These are phyloP conservation scores for Coemansia sp. DNA, from an alignment of 192 early-diverging fungal genomes.

Conservation along the genomic window DNA sequence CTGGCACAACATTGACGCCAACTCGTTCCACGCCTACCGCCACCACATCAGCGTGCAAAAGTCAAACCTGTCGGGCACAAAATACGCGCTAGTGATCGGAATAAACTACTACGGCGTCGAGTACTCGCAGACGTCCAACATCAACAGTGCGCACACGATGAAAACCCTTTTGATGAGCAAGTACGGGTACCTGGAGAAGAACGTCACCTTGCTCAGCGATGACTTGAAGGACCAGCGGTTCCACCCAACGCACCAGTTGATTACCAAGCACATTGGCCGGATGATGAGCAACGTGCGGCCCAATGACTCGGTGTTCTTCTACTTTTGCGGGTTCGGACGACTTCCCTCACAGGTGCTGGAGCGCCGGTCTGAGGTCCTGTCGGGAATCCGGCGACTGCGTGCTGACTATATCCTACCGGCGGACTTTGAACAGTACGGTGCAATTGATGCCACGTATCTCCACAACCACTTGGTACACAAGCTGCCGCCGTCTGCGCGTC, in stretches of 20 bases:
- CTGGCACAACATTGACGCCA: constrained; percentile 33
- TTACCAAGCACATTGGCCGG: constrained; percentile 67
- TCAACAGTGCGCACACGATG: constrained; percentile 61
- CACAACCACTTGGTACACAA: constrained; percentile 63
- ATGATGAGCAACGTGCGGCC: constrained; percentile 68
- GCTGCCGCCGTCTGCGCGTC: constrained; percentile 69
- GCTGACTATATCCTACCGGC: constrained; percentile 75
- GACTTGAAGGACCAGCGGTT: constrained; percentile 57
- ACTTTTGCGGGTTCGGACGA: constrained; percentile 76
- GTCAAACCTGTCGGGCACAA: constrained; percentile 41
- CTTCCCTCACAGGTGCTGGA: constrained; percentile 42
- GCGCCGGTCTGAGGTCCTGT: constrained; percentile 28
- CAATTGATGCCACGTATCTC: constrained; percentile 71
- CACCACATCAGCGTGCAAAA: constrained; percentile 40
- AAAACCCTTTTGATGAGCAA: constrained; percentile 59
- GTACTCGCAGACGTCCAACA: constrained; percentile 60
- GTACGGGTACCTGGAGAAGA: constrained; percentile 62
- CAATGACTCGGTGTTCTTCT: constrained; percentile 77
- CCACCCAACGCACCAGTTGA: constrained; percentile 60
- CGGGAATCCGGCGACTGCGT: constrained; percentile 59
- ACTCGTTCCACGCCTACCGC: constrained; percentile 34
- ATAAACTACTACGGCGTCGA: constrained; percentile 61
- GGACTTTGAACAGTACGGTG: constrained; percentile 71
- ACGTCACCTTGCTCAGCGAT: constrained; percentile 71
- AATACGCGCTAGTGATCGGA: constrained; percentile 60